phyloP scores from a whole-genome alignment of 2,329 filamentous ascomycete species.

The Fusarium tricinctum region DNA sequence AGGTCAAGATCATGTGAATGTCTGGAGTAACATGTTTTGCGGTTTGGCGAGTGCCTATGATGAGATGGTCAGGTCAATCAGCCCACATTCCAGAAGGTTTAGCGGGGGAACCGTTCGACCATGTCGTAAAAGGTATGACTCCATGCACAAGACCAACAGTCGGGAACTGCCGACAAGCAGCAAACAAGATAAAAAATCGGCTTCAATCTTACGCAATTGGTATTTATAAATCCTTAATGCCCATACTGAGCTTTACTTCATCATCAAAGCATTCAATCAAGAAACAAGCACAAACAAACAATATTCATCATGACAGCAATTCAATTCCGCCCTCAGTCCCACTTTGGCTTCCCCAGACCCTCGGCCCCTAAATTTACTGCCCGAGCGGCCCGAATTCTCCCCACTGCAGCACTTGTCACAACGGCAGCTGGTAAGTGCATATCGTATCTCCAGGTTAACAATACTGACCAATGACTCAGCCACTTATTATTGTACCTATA shows the following conservation, averaged over 20 bases:
- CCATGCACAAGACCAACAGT: background rate
- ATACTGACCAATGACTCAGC: background rate
- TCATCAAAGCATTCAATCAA: background rate
- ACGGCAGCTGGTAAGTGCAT: slow-evolving; percentile 3
- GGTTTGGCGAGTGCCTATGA: background rate
- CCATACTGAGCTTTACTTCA: background rate
- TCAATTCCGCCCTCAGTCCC: slow-evolving; percentile 6
- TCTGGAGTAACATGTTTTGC: background rate
- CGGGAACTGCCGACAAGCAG: background rate
- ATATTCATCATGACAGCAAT: slow-evolving; percentile 13
- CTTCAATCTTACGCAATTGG: background rate
- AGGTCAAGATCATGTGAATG: background rate
- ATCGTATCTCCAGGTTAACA: fast-evolving
- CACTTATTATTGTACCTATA: background rate
- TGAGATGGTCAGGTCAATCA: slow-evolving; percentile 3
- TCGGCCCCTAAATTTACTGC: slow-evolving; percentile 1
- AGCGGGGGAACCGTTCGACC: slow-evolving; percentile 12
- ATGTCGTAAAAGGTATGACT: background rate
- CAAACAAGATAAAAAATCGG: background rate
- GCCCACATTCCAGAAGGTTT: background rate
- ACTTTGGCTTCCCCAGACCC: slow-evolving; percentile 9
- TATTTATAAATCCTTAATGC: background rate
- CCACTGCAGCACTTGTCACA: slow-evolving; percentile 11
- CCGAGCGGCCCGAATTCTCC: background rate
- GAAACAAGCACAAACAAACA: background rate